Percentiles rank a stretch among this genome's conserved stretches.
Conservation (phyloP, 2,329 filamentous ascomycete species). For the Pseudogymnoascus sp. region DNA sequence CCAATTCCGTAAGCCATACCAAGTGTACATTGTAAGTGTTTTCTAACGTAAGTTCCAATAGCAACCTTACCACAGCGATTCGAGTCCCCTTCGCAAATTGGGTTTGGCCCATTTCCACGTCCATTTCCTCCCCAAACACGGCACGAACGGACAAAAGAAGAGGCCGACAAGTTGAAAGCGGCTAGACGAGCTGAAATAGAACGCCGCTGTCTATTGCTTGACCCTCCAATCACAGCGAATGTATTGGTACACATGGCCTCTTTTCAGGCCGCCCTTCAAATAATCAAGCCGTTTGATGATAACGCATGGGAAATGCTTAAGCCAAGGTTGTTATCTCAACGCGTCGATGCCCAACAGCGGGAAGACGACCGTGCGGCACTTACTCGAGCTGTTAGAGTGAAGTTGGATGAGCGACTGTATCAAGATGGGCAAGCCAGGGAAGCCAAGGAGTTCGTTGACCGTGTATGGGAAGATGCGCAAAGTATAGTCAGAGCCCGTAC, state of each 20-base stretch:
- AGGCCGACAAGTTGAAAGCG: slow-evolving; percentile 59
- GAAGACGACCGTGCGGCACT: slow-evolving; percentile 38
- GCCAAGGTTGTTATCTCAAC: slow-evolving; percentile 60
- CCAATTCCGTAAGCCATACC: slow-evolving; percentile 7
- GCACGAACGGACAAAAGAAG: slow-evolving; percentile 52
- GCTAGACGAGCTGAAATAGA: slow-evolving; percentile 65
- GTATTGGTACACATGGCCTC: slow-evolving; percentile 65
- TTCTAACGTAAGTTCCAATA: background rate
- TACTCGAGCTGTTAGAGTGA: slow-evolving; percentile 34
- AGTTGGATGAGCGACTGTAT: slow-evolving; percentile 26
- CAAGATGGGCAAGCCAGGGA: slow-evolving; percentile 37
- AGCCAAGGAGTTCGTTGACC: slow-evolving; percentile 54
- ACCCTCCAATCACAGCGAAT: slow-evolving; percentile 57
- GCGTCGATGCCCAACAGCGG: slow-evolving; percentile 56
- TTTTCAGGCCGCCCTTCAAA: slow-evolving; percentile 67
- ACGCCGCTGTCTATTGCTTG: slow-evolving; percentile 57
- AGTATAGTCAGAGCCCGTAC: slow-evolving; percentile 60
- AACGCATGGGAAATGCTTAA: slow-evolving; percentile 63
- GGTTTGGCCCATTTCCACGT: slow-evolving; percentile 24
- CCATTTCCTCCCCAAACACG: slow-evolving; percentile 23
- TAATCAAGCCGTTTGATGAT: slow-evolving; percentile 61
- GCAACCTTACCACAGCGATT: slow-evolving; percentile 22
- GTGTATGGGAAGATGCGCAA: slow-evolving; percentile 66
- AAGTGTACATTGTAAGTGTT: background rate
- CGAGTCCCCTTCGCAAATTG: slow-evolving; percentile 28